Base-by-base conservation (phyloP, 305 asterid genomes). In the Fraxinus latifolia region DNA sequence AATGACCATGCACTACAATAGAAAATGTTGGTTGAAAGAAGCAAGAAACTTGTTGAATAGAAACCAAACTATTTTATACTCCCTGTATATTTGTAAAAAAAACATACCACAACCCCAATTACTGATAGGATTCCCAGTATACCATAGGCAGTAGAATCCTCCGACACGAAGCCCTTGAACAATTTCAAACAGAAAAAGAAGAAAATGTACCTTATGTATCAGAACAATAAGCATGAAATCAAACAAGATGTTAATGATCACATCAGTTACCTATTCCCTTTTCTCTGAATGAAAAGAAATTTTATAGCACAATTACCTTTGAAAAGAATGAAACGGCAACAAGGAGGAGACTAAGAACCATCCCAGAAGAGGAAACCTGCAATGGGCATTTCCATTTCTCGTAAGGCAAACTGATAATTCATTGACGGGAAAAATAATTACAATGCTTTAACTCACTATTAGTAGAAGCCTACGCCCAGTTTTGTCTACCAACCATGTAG, bases 401-500 rank as follows among this genome's bases (percentile, higher is more conserved):
- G 81, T 83, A 77, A 83, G 77, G 67, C 70, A 78, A 32, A 74
- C 14, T 34, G 50, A 80, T 60, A 75, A 76, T 19, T 39, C 19
- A 25, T 25, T 58, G 81, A 58, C 50, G 34, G 31, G 21, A 72
- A 33, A 14, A 25, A 72, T 19, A n/a, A 8, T 33, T 37, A 15
- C 55, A 50, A 77, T 71, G 83, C 27, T 77, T 37, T 17, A 74
- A 88, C 97, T 92, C 85, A 95, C 98, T 72, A 89, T 82, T 74
- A 95, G 90, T 77, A 93, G 90, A 88, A 92, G 78, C 85, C 98
- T 88, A 71, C 98, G 96, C 60, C 98, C 98, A 7, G 97, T 85
- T 91, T 89, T 93, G 88, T 95, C 98, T 78, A 91, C 92, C 91
- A 93, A 77, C 97, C 97, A 95, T 60, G 93, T 89, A 6, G 98